Percentiles rank a stretch among this genome's conserved stretches.
phyloP scores from a whole-genome alignment of 2,329 filamentous ascomycete genomes.

The Penicillium digitatum region DNA sequence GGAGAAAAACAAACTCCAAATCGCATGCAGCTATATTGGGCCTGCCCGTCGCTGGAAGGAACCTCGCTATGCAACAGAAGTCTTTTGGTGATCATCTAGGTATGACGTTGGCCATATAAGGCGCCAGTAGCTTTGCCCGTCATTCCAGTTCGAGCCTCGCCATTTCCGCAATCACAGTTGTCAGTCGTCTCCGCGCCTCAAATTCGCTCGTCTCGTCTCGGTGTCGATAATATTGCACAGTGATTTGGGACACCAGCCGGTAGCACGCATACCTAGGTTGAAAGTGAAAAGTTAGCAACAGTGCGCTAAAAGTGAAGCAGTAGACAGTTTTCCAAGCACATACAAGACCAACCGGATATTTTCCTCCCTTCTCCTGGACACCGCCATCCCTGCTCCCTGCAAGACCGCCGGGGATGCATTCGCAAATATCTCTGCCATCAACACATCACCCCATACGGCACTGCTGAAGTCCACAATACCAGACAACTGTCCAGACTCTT shows the following conservation, averaged over 20 bases:
- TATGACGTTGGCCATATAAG: constrained; percentile 4
- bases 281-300: not conserved
- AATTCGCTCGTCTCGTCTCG: constrained; percentile 36
- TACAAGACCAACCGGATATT: constrained; percentile 36
- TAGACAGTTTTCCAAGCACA: constrained; percentile 8
- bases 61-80: not conserved
- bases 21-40: constrained; percentile 14
- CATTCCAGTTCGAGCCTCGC: constrained; percentile 15
- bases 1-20: not conserved
- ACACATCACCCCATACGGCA: constrained; percentile 55
- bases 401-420: constrained; percentile 34
- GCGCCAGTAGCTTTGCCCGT: not conserved
- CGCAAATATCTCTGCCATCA: constrained; percentile 51
- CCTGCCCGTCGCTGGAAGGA: not conserved
- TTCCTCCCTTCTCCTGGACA: constrained; percentile 23
- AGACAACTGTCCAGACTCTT: constrained; percentile 45
- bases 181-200: constrained; percentile 36
- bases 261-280: constrained; percentile 39
- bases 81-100: not conserved
- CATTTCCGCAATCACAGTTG: constrained; percentile 31
- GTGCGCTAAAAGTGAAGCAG: not conserved
- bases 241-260: constrained; percentile 35
- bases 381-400: constrained; percentile 34
- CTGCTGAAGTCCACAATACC: constrained; percentile 53
- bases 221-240: constrained; percentile 40